Base-by-base conservation (phyloP, 305 asterid genomes). In the Solanum aculeatissimum region DNA sequence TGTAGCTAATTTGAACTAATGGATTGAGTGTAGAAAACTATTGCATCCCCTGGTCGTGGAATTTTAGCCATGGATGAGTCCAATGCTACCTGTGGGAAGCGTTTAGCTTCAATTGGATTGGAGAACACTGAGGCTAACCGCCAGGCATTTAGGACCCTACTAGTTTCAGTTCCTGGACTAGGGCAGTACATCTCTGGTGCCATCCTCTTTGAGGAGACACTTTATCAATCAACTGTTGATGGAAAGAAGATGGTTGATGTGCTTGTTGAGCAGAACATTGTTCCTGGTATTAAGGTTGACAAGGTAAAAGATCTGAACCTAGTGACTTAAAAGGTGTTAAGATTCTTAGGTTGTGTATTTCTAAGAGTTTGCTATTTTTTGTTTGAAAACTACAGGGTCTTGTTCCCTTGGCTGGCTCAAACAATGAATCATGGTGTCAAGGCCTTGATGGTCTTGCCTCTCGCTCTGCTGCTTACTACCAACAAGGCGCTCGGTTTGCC, bases 41-140 rank as follows among this genome's bases (percentile, higher is more conserved):
- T 94, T 71, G 96, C 97, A 71, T 91, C 96, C 12, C 96, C 95
- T 7, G 97, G 97, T n/a, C 94, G 94, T n/a, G 96, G 97, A 47
- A 94, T 94, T 62, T 74, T 92, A 68, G 95, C 96, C 81, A 94
- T 94, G 93, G 97, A 94, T 35, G 97, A 94, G 86, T 94, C 97
- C 16, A 92, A 94, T 85, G 96, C 97, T 21, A 94, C 97, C 71
- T 94, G 95, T n/a, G 97, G 97, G 66, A 93, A 93, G 92, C 93
- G 96, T 75, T 65, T 93, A 65, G 97, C 90, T 55, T 92, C 97
- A 66, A 94, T 94, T 10, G 97, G 95, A 47, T 89, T 91, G 11
- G 97, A 92, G 66, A 94, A 92, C 93, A 92, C 95, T 0, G 95
- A 94, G 88, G 94, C 95, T 42, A 94, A 94, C 85, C 91, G 95